These are phyloP conservation scores for Aspergillus novofumigatus DNA, from an alignment of 2,329 filamentous ascomycete species.

Conservation along the genomic window DNA sequence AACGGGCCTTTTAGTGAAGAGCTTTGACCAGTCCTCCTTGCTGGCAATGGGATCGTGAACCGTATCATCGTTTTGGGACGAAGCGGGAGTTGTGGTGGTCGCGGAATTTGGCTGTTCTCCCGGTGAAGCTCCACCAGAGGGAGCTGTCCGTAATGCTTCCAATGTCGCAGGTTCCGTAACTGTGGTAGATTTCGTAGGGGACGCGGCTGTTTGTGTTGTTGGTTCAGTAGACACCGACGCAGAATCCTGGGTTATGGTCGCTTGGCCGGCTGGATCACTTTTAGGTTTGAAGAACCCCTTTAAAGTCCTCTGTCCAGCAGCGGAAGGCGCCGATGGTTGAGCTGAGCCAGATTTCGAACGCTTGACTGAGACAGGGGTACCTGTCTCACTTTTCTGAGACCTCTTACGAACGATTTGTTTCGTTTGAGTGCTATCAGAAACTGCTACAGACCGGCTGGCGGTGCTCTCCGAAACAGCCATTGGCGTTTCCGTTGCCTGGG, in stretches of 20 bases:
- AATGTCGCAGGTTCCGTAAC: neutral
- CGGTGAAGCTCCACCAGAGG: neutral
- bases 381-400: conserved; percentile 27
- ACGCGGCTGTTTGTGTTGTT: neutral
- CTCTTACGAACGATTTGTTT: conserved; percentile 35
- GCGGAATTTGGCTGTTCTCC: neutral
- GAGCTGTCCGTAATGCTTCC: neutral
- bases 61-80: conserved; percentile 40
- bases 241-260: neutral
- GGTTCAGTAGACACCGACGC: neutral
- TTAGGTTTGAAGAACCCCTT: conserved; percentile 76
- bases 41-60: conserved; percentile 64
- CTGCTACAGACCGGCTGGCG: neutral
- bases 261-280: conserved; percentile 13
- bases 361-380: conserved; percentile 41
- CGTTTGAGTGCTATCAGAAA: conserved; percentile 1
- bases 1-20: conserved; percentile 69
- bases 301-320: conserved; percentile 59
- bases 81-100: conserved; percentile 9
- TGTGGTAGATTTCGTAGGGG: neutral
- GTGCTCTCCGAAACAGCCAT: neutral
- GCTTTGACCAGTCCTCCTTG: conserved; percentile 80
- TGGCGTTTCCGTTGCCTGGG: conserved; percentile 1
- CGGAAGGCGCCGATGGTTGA: conserved; percentile 17
- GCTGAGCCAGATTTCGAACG: conserved; percentile 45